phyloP scores from a whole-genome alignment of 2,329 filamentous ascomycete genomes.

The Aspergillus sp. region DNA sequence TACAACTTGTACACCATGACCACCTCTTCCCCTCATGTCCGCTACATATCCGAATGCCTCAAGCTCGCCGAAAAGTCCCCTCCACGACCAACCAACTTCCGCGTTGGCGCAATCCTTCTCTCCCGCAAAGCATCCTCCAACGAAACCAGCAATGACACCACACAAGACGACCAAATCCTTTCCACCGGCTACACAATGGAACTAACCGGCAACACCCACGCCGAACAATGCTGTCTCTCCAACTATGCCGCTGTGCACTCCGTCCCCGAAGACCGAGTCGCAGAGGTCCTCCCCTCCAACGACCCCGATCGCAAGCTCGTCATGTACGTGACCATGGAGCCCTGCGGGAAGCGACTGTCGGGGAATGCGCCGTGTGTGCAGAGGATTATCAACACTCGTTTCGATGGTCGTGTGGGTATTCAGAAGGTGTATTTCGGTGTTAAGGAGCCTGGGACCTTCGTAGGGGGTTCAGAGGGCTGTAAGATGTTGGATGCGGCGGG shows the following conservation, averaged over 20 bases:
- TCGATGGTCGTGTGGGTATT: slow-evolving; percentile 52
- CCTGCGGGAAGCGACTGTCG: slow-evolving; percentile 40
- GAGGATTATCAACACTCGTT: slow-evolving; percentile 56
- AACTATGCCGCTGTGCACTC: slow-evolving; percentile 49
- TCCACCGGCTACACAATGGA: slow-evolving; percentile 88
- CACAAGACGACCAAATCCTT: slow-evolving; percentile 49
- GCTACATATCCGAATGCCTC: slow-evolving; percentile 65
- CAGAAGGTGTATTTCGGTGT: slow-evolving; percentile 80
- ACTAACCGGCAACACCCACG: slow-evolving; percentile 86
- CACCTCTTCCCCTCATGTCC: slow-evolving; percentile 24
- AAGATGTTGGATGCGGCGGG: slow-evolving; percentile 63
- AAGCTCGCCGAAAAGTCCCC: slow-evolving; percentile 70
- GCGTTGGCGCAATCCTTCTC: slow-evolving; percentile 86
- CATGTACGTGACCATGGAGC: slow-evolving; percentile 85
- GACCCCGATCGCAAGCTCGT: slow-evolving; percentile 43
- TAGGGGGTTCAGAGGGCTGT: slow-evolving; percentile 71
- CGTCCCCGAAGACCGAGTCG: slow-evolving; percentile 29
- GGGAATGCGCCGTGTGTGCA: slow-evolving; percentile 58
- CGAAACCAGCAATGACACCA: slow-evolving; percentile 10
- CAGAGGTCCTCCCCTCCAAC: slow-evolving; percentile 35
- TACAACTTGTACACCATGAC: slow-evolving; percentile 10
- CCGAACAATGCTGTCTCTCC: slow-evolving; percentile 82
- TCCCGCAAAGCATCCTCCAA: slow-evolving; percentile 16
- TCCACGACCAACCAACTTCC: slow-evolving; percentile 83
- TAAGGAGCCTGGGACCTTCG: slow-evolving; percentile 83